Evolutionary conservation across 164 flowering plant species (phyloP).

Genomic region (Echeveria elegans): DNA sequence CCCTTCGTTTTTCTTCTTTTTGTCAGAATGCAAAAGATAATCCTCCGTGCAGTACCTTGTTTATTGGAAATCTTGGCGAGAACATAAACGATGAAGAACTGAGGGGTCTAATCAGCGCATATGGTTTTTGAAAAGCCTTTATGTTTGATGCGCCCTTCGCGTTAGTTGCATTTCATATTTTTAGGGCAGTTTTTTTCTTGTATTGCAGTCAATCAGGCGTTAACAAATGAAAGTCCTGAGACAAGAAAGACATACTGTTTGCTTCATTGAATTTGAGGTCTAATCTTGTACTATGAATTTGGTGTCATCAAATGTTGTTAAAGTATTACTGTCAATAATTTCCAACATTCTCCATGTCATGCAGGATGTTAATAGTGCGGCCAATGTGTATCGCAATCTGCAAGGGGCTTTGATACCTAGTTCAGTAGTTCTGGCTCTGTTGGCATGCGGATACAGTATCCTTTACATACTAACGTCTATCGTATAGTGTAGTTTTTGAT

Average conservation of each 20-base stretch:
- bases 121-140: constrained; percentile 19
- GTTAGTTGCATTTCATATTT: not conserved
- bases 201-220: constrained; percentile 83
- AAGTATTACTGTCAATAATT: not conserved
- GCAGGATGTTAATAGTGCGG: constrained; percentile 93
- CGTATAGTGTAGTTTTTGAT: not conserved
- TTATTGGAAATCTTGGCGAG: constrained; percentile 97
- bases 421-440: constrained; percentile 94
- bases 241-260: constrained; percentile 96
- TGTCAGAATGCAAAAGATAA: constrained; percentile 88
- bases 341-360: not conserved
- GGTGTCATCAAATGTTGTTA: not conserved
- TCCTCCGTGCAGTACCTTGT: constrained; percentile 97
- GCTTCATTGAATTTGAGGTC: constrained; percentile 97
- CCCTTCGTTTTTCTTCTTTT: constrained; percentile 8
- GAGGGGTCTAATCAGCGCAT: constrained; percentile 72
- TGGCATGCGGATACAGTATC: constrained; percentile 99
- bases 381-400: constrained; percentile 75
- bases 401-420: constrained; percentile 98
- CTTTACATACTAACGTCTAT: constrained; percentile 25
- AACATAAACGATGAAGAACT: constrained; percentile 83
- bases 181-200: not conserved
- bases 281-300: constrained; percentile 16
- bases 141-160: not conserved
- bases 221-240: constrained; percentile 93